These are phyloP conservation scores for Hagleromyces aurorensis DNA, from an alignment of 805 yeast species.

Conservation along the genomic window DNA sequence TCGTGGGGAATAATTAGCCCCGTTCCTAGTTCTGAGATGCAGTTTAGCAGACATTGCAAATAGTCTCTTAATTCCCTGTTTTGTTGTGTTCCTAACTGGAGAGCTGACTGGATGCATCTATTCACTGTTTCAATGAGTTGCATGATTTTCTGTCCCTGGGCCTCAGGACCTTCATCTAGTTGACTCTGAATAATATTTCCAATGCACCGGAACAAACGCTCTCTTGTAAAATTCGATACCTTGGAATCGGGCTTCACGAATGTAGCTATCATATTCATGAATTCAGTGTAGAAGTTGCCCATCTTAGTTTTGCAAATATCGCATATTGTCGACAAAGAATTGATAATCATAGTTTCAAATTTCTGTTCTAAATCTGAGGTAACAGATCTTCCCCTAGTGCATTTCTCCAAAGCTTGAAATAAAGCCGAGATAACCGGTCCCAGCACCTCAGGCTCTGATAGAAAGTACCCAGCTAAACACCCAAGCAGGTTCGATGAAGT, in stretches of 20 bases:
- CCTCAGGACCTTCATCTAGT: constrained; percentile 34
- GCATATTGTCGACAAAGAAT: constrained; percentile 24
- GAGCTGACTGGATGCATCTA: constrained; percentile 10
- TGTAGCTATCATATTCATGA: constrained; percentile 29
- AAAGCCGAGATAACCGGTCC: constrained; percentile 21
- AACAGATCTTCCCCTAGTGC: constrained; percentile 8
- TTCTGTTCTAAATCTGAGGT: constrained; percentile 18
- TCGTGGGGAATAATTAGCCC: constrained; percentile 54
- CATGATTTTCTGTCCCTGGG: constrained; percentile 34
- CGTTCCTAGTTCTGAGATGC: constrained; percentile 64
- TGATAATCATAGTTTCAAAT: constrained; percentile 23
- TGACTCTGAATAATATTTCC: constrained; percentile 54
- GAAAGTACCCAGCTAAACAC: constrained; percentile 26
- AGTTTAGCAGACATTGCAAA: constrained; percentile 47
- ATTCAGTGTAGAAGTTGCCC: constrained; percentile 18
- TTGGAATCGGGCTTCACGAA: constrained; percentile 21
- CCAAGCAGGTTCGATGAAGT: constrained; percentile 24
- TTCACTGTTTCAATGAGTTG: constrained; percentile 31
- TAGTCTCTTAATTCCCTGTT: constrained; percentile 36
- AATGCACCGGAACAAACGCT: constrained; percentile 53
- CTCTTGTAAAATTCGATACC: constrained; percentile 30
- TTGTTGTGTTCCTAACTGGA: constrained; percentile 7
- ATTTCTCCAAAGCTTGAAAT: constrained; percentile 25
- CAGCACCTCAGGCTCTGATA: constrained; percentile 15
- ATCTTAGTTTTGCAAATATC: constrained; percentile 25